These are phyloP conservation scores for Solanum hybrid DNA, from an alignment of 305 asterid species.

Conservation along the genomic window DNA sequence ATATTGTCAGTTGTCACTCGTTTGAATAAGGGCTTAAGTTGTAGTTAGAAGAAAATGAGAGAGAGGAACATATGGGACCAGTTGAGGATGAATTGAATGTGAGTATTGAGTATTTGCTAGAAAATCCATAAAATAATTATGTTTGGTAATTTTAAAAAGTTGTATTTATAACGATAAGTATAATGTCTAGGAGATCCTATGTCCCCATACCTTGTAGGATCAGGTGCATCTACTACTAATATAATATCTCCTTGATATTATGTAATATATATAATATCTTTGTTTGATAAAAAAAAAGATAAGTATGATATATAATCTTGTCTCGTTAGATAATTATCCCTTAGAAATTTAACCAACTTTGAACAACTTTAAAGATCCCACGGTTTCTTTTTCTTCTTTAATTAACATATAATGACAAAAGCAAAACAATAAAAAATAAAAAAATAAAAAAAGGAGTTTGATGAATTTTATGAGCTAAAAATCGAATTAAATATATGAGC, in stretches of 20 bases:
- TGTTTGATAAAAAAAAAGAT: not conserved
- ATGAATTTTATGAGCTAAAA: not conserved
- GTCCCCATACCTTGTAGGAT: too few relatives aligned
- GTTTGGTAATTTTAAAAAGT: too few relatives aligned
- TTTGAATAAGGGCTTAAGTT: not conserved
- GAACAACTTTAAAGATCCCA: not conserved
- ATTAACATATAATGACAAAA: not conserved
- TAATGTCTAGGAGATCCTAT: too few relatives aligned
- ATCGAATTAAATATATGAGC: not conserved
- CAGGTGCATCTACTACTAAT: too few relatives aligned
- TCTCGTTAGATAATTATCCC: not conserved
- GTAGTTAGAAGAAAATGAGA: not conserved
- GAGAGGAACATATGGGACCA: not conserved
- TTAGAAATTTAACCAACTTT: fast-evolving
- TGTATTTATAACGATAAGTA: too few relatives aligned
- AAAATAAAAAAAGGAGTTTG: not conserved
- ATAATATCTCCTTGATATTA: too few relatives aligned
- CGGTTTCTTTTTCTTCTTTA: not conserved
- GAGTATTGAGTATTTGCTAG: not conserved
- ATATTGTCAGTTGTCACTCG: not conserved
- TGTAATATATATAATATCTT: too few relatives aligned
- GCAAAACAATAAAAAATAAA: too few relatives aligned
- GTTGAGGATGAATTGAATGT: not conserved
- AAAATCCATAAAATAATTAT: not conserved
- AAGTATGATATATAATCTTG: not conserved